These are phyloP conservation scores for Myriosclerotinia scirpicola DNA, from an alignment of 2,329 filamentous ascomycete genomes.

Conservation along the genomic window DNA sequence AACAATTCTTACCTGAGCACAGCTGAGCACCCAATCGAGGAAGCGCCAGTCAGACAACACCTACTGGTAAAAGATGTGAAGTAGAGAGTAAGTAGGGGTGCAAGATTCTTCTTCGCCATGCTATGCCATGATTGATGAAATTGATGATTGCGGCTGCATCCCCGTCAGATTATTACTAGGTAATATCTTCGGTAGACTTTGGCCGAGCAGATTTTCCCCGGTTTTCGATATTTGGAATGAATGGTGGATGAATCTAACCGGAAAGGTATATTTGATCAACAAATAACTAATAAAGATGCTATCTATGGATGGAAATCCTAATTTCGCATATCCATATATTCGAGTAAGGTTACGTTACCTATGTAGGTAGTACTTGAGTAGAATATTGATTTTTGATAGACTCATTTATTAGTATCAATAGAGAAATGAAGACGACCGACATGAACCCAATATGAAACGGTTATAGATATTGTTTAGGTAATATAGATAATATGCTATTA, in stretches of 20 bases:
- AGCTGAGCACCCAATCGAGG: background rate
- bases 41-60: background rate
- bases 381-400: constrained; percentile 3
- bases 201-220: background rate
- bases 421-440: no score
- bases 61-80: background rate
- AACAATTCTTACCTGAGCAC: background rate
- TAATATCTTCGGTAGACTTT: no score
- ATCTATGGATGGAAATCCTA: constrained; percentile 9
- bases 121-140: no score
- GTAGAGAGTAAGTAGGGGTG: background rate
- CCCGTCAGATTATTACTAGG: no score
- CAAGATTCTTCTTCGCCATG: no score
- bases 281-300: background rate
- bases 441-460: no score
- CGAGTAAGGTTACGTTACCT: no score
- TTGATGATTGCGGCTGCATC: no score
- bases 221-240: background rate
- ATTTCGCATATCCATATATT: background rate
- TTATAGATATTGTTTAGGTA: no score
- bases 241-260: constrained; percentile 2
- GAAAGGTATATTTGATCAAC: background rate
- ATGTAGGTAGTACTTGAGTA: background rate
- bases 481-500: no score
- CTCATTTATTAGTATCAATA: no score